Base-by-base conservation (phyloP, 768 basidiomycete genomes). In the Galerina marginata region DNA sequence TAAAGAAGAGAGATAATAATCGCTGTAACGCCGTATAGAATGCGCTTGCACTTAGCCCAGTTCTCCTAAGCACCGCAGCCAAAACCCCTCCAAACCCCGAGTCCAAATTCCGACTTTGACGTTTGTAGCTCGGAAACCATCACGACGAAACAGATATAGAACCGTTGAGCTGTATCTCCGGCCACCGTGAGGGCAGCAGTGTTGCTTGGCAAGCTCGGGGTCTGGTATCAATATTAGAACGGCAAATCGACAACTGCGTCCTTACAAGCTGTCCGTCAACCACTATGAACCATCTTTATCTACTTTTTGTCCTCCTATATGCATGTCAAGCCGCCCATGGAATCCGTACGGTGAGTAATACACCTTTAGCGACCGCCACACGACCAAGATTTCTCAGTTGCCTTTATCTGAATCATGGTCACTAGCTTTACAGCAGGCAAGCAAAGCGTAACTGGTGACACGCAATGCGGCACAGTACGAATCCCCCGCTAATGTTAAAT, bases 391-490 rank as follows among this genome's bases (percentile, higher is more conserved):
- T 44, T 54, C 9, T 25, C 20, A 36, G 40, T 26, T 37, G n/a
- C 9, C 14, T 29, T 26, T 29, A 33, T 33, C 7, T 33, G 29
- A 33, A 33, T 7, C 20, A 20, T 20, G 20, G 20, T 20, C 29
- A 25, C 25, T 40, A 54, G 53, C 40, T 54, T 54, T 54, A 54
- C 53, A 26, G 39, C 29, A 40, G 53, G 25, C 53, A 54, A 44
- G n/a, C 53, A 54, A 40, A 39, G 53, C 38, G 29, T 67, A 16
- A 74, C 70, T 16, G 74, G 74, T 4, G 76, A 76, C 55, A 67
- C 65, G 26, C 54, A 65, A 65, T 78, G 78, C 59, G 66, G 68
- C 33, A 48, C 53, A 39, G 75, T 78, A 58, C 9, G 70, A 65
- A 15, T 42, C 38, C 36, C 44, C 47, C 16, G 11, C 16, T 26